Evolutionary conservation across 116 monocot genomes (phyloP), one percentile per base, ranked within the genome.

Genomic region (Zostera marina): DNA sequence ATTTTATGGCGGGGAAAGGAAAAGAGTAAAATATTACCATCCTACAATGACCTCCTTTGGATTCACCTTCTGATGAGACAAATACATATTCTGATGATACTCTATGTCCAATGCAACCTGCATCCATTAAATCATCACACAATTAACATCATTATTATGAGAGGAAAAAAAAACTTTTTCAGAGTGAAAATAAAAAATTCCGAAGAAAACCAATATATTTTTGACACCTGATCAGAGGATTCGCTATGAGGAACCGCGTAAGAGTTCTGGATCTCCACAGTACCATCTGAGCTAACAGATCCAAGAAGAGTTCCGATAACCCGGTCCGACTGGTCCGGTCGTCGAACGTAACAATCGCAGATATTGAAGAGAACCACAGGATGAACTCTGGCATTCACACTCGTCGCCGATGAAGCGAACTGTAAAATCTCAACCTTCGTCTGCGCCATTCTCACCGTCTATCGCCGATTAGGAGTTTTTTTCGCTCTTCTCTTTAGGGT

Each of bases 101-200:
- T 88, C 89, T 45, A 96, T 79, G 70, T 96, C 96, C 73, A 96
- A 55, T 7, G 96, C 96, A 44, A 96, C 96, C 89, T 96, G 68
- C 20, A 66, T 42, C 4, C 5, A 57, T 44, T 10, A 22, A 46
- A 13, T 46, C 19, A 15, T 42, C 52, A 40, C 53, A 17, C 3
- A 21, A 42, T 42, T n/a, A 51, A 12, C 32, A 32, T 5, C 2
- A 32, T 32, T 32, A 32, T n/a, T n/a, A 5, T 32, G 32, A 32
- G 32, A 26, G 4, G 26, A 26, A 26, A 26, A 2, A 26, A 4
- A 26, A 1, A 2, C 4, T 26, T 26, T 26, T 26, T 4, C 1
- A 4, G 4, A 4, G 4, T 1, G 5, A 32, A 46, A 11, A 46
- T n/a, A 46, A 3, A 24, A 54, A 54, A 13, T 6, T 54, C 54